These are phyloP conservation scores for Scytalidium lignicola DNA, from an alignment of 2,329 filamentous ascomycete genomes.

Conservation along the genomic window DNA sequence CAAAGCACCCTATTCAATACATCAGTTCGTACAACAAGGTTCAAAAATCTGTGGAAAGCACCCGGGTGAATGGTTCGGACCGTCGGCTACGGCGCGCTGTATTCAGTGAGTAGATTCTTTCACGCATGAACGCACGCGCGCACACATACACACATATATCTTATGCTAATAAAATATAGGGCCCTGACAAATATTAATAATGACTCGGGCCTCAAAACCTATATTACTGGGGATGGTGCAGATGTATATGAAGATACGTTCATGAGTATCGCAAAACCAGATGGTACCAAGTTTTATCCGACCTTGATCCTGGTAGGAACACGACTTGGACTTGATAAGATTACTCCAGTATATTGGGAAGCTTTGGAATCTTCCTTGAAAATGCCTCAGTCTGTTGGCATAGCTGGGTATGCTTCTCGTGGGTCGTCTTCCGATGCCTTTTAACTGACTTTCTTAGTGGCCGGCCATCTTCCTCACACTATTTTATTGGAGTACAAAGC, in stretches of 20 bases:
- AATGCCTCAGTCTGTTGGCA: conserved; percentile 89
- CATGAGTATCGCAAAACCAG: conserved; percentile 66
- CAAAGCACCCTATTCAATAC: conserved; percentile 85
- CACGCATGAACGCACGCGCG: no score
- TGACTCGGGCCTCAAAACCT: conserved; percentile 66
- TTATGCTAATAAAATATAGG: conserved; percentile 42
- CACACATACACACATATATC: no score
- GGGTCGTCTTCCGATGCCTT: neutral
- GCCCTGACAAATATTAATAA: conserved; percentile 65
- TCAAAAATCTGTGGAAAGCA: conserved; percentile 86
- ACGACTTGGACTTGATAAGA: conserved; percentile 85
- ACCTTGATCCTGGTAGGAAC: conserved; percentile 88
- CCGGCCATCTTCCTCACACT: conserved; percentile 75
- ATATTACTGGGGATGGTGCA: conserved; percentile 82
- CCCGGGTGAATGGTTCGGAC: conserved; percentile 97
- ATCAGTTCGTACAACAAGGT: conserved; percentile 87
- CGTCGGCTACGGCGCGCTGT: conserved; percentile 90
- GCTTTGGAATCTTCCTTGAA: conserved; percentile 81
- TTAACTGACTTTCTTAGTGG: conserved; percentile 51
- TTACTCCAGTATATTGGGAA: conserved; percentile 93
- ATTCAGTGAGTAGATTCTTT: conserved; percentile 64
- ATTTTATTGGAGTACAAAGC: conserved; percentile 69
- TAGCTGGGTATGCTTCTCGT: conserved; percentile 66
- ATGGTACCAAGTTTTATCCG: conserved; percentile 65
- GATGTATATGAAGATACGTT: conserved; percentile 93